Evolutionary conservation across 1,284 basidiomycete genomes (phyloP).

Genomic region (Naganishia cerealis): DNA sequence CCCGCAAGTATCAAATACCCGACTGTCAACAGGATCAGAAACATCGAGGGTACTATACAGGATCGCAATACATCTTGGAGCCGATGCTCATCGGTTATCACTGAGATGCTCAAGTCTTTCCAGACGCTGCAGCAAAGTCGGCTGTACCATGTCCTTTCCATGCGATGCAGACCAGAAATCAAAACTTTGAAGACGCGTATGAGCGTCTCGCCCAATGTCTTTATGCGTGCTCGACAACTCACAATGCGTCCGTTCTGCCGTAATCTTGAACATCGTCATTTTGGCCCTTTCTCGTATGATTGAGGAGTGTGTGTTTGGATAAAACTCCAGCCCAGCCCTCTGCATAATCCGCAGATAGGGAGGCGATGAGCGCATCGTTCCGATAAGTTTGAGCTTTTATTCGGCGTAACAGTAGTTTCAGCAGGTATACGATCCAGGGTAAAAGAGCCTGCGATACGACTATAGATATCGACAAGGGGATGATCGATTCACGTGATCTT

Average conservation of each 20-base stretch:
- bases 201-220: not conserved
- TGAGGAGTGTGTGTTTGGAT: not conserved
- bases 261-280: conserved; percentile 4
- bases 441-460: not conserved
- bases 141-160: not conserved
- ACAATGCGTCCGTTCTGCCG: conserved; percentile 6
- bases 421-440: conserved; percentile 1
- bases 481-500: not conserved
- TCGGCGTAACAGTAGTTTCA: not conserved
- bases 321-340: conserved; percentile 9
- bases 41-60: no score
- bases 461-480: not conserved
- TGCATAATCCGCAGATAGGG: not conserved
- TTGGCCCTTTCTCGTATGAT: not conserved
- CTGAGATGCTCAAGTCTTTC: not conserved
- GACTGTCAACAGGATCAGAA: no score
- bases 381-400: conserved; percentile 2
- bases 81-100: not conserved
- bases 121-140: conserved; percentile 1
- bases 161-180: conserved; percentile 4
- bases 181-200: not conserved
- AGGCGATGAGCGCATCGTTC: conserved; percentile 2
- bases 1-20: no score
- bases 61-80: no score
- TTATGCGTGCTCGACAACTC: not conserved